Evolutionary conservation across 495 filamentous ascomycete species (phyloP).

Genomic region (Xylaria longipes): DNA sequence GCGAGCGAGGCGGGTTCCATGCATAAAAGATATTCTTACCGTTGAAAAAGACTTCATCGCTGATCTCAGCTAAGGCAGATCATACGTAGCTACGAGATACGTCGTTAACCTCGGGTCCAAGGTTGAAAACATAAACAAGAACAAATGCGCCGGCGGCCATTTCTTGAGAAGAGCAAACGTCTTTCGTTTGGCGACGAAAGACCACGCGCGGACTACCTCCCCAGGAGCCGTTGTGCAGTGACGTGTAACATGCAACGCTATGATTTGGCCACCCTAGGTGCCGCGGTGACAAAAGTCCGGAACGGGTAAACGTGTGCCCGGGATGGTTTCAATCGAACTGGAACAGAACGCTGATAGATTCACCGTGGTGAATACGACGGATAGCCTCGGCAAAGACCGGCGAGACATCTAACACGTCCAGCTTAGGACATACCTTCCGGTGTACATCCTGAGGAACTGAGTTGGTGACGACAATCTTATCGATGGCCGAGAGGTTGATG

Average conservation of each 20-base stretch:
- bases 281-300: neutral
- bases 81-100: neutral
- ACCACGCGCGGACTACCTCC: neutral
- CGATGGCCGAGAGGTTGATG: conserved; percentile 88
- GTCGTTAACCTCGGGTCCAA: conserved; percentile 17
- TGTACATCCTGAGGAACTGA: conserved; percentile 90
- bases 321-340: conserved; percentile 72
- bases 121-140: conserved; percentile 13
- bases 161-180: conserved; percentile 11
- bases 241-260: neutral
- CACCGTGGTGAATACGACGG: conserved; percentile 94
- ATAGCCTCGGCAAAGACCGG: conserved; percentile 97
- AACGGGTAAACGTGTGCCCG: conserved; percentile 3
- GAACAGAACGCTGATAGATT: conserved; percentile 97
- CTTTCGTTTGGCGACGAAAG: conserved; percentile 10
- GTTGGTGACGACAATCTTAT: conserved; percentile 93
- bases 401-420: conserved; percentile 91
- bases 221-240: neutral
- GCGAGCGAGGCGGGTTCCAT: conserved; percentile 11
- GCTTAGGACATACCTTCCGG: conserved; percentile 74
- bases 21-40: conserved; percentile 24
- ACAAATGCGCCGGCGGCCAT: conserved; percentile 17
- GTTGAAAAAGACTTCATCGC: conserved; percentile 15
- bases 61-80: conserved; percentile 16
- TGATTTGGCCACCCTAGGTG: neutral